Conservation (phyloP, 768 basidiomycete species). For the Trametes villosa region DNA sequence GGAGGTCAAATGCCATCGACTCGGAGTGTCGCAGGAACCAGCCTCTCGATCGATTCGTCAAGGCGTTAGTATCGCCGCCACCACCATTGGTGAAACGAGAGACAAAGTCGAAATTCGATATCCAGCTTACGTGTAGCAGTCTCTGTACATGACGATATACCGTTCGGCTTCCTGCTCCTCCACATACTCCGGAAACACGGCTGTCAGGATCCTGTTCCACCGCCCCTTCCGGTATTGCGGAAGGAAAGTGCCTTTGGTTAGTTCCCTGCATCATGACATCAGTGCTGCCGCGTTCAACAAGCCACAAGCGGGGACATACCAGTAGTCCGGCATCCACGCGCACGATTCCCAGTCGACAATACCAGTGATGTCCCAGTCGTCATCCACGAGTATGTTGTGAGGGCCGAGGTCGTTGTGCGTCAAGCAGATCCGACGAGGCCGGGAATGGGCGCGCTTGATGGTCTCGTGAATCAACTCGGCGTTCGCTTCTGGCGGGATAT, state of each 20-base stretch:
- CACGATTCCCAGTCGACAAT: constrained; percentile 30
- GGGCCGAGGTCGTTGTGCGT: constrained; percentile 43
- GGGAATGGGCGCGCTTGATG: background rate
- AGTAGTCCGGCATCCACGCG: constrained; percentile 31
- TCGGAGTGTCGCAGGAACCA: too few relatives aligned
- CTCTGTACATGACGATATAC: constrained; percentile 5
- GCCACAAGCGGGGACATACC: constrained; percentile 10
- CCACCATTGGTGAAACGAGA: too few relatives aligned
- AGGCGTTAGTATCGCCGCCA: too few relatives aligned
- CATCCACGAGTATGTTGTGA: constrained; percentile 41
- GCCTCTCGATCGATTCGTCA: too few relatives aligned
- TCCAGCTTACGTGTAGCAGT: background rate
- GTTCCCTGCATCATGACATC: background rate
- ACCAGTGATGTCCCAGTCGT: constrained; percentile 24
- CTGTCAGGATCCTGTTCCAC: constrained; percentile 11
- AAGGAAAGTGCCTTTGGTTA: constrained; percentile 11
- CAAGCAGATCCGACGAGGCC: constrained; percentile 9
- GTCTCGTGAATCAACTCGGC: constrained; percentile 7
- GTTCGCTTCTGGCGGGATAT: constrained; percentile 1
- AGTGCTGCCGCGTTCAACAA: background rate
- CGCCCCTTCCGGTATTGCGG: constrained; percentile 5
- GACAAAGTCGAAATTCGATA: background rate
- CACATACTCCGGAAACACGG: constrained; percentile 4
- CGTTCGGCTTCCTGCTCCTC: constrained; percentile 13
- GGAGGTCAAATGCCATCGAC: too few relatives aligned